Percentiles rank a stretch among this genome's conserved stretches.
phyloP scores from a whole-genome alignment of 495 filamentous ascomycete species.

The Cetradonia linearis region DNA sequence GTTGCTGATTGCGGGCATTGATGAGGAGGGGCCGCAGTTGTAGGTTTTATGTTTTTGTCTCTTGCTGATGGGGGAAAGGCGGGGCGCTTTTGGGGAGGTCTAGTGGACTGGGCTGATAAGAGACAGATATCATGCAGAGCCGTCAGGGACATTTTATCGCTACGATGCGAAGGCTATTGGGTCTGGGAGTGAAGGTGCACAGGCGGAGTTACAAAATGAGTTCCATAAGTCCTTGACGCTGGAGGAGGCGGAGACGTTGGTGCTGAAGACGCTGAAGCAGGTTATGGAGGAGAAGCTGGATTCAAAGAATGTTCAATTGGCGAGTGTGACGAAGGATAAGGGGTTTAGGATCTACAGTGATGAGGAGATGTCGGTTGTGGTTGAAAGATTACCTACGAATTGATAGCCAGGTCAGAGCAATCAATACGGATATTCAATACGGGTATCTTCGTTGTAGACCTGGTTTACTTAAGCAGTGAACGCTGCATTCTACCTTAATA shows the following conservation, averaged over 20 bases:
- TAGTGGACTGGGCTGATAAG: not conserved
- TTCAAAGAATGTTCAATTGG: conserved; percentile 94
- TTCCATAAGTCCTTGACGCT: conserved; percentile 97
- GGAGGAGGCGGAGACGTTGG: conserved; percentile 82
- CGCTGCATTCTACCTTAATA: not conserved
- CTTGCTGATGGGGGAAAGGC: not conserved
- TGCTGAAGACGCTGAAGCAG: conserved; percentile 97
- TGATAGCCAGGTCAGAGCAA: conserved; percentile 18
- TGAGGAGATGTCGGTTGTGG: conserved; percentile 87
- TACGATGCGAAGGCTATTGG: conserved; percentile 99
- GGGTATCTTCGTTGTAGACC: not conserved
- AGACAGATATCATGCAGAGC: conserved; percentile 84
- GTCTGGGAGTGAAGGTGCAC: conserved; percentile 88
- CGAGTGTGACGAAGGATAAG: conserved; percentile 93
- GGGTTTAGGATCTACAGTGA: conserved; percentile 97
- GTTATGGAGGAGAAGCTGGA: conserved; percentile 99
- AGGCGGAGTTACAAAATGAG: conserved; percentile 95
- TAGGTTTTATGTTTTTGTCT: conserved; percentile 33
- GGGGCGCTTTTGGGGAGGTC: not conserved
- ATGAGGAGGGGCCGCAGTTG: conserved; percentile 94
- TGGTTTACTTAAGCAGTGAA: not conserved
- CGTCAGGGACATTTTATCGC: conserved; percentile 94
- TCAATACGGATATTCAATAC: not conserved
- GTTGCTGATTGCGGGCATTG: conserved; percentile 88
- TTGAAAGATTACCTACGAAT: conserved; percentile 54